Evolutionary conservation across 129 eudicot species (phyloP), one percentile per base, ranked within the genome.

Genomic region (Deinandra increscens): DNA sequence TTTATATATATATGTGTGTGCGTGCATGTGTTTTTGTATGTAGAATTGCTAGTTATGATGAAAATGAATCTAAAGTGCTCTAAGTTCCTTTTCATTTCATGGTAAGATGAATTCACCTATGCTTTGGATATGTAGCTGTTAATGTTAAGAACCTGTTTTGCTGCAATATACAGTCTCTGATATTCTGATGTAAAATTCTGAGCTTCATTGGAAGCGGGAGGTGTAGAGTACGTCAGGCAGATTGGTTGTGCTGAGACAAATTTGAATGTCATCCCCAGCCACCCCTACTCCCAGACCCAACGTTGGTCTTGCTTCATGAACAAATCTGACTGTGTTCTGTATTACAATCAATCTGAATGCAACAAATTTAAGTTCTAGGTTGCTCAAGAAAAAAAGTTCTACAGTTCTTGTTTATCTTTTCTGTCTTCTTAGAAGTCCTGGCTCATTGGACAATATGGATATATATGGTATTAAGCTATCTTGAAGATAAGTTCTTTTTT

Each of bases 241-340:
- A 60, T 60, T 60, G 2, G 6, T 41, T 5, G 71, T n/a, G 59
- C 18, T 4, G 7, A 43, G 70, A 46, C 13, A 46, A 46, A 66
- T 66, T 44, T 45, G 19, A 23, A 46, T 44, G 44, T 46, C 59
- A 48, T 26, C 55, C 22, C 15, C 38, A 3, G 8, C 9, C 39
- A 58, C 64, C 19, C 39, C 31, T 58, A 14, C 42, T 29, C 43
- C 29, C 44, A 66, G 4, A 17, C 42, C 59, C 43, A 66, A 66
- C 13, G 13, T 26, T 13, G 26, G 39, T 66, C 26, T 45, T 66
- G 71, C 71, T 44, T 65, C 70, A 6, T 22, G n/a, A 43, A 43
- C 56, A 43, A 26, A 66, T 66, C 19, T 44, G 23, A 5, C 3
- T 26, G 41, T 66, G 58, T 66, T 46, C 60, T 14, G 46, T 64